Conservation (phyloP, 192 early-diverging fungal species). For the Rhizophagus sp. region DNA sequence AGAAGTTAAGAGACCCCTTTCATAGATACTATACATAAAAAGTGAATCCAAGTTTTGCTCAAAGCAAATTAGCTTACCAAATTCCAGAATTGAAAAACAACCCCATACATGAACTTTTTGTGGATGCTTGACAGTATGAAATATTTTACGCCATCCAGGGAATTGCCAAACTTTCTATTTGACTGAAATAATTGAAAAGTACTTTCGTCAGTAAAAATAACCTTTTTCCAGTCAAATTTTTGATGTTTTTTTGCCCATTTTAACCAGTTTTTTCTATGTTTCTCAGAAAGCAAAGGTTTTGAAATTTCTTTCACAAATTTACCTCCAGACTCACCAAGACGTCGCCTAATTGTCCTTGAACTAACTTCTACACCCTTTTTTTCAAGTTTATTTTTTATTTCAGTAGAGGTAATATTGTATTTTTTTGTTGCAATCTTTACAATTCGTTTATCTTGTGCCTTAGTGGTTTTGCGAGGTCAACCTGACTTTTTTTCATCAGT, state of each 20-base stretch:
- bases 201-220: background rate
- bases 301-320: too few relatives aligned
- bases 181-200: background rate
- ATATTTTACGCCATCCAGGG: background rate
- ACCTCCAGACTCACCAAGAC: too few relatives aligned
- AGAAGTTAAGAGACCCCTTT: too few relatives aligned
- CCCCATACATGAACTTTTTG: constrained; percentile 11
- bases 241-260: background rate
- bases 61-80: background rate
- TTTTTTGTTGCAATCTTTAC: background rate
- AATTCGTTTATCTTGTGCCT: too few relatives aligned
- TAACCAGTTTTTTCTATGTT: background rate
- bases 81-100: background rate
- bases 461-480: background rate
- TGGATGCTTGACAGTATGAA: constrained; percentile 12
- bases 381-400: constrained; percentile 11
- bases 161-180: constrained; percentile 4
- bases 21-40: too few relatives aligned
- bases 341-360: background rate
- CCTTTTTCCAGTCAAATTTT: too few relatives aligned
- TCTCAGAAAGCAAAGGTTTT: too few relatives aligned
- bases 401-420: background rate
- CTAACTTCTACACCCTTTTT: background rate
- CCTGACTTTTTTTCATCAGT: background rate
- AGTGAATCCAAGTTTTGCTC: background rate